Percentiles rank a stretch among this genome's conserved stretches.
phyloP scores from a whole-genome alignment of 768 basidiomycete species.

The Rhizopogon vulgaris region DNA sequence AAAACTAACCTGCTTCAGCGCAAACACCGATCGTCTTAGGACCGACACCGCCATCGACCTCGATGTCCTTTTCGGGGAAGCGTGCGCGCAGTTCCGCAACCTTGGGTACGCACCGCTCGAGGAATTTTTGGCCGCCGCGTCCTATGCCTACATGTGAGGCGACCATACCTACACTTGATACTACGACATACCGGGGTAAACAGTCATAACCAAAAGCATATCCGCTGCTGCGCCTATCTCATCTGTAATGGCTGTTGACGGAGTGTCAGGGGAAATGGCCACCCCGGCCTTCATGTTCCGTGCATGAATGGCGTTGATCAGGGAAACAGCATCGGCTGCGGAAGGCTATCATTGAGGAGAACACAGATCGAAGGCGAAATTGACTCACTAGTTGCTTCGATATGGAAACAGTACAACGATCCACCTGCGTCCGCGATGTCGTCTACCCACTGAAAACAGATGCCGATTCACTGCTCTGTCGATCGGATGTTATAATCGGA shows the following conservation, averaged over 20 bases:
- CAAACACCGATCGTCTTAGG: conserved; percentile 83
- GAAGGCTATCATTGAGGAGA: conserved; percentile 10
- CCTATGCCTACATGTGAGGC: conserved; percentile 35
- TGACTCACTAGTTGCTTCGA: conserved; percentile 81
- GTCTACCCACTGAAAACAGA: conserved; percentile 71
- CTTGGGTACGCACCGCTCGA: conserved; percentile 89
- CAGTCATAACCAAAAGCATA: conserved; percentile 98
- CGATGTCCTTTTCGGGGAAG: conserved; percentile 93
- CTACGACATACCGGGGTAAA: conserved; percentile 69
- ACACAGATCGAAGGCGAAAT: background rate
- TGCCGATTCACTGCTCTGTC: background rate
- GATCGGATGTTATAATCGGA: background rate
- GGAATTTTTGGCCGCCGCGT: conserved; percentile 93
- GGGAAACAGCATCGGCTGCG: conserved; percentile 61
- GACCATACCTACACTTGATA: background rate
- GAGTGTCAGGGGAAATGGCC: conserved; percentile 95
- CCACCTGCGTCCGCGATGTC: conserved; percentile 96
- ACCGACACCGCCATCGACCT: conserved; percentile 98
- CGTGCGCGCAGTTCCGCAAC: conserved; percentile 83
- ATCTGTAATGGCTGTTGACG: conserved; percentile 81
- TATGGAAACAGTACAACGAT: conserved; percentile 91
- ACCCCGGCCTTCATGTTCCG: conserved; percentile 91
- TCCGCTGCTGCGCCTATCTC: conserved; percentile 79
- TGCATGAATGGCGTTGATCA: conserved; percentile 78
- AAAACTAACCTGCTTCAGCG: conserved; percentile 71